These are phyloP conservation scores for Oldenlandia corymbosa DNA, from an alignment of 257 asterid genomes.

Conservation along the genomic window DNA sequence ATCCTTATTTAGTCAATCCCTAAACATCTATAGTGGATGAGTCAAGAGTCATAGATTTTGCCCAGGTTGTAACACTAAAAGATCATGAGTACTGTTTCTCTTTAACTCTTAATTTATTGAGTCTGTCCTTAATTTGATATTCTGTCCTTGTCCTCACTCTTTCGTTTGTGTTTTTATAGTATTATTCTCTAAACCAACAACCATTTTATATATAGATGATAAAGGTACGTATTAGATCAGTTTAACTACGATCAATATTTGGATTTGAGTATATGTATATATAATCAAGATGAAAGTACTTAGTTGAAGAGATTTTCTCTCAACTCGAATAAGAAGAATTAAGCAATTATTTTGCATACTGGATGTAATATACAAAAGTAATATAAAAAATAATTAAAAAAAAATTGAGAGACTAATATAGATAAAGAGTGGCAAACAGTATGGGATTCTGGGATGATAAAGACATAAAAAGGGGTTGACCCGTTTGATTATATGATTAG, in stretches of 20 bases:
- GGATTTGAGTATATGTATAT: too few species aligned
- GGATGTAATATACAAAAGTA: too few species aligned
- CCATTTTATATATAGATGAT: too few species aligned
- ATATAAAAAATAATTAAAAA: neutral
- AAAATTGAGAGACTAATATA: conserved; percentile 10
- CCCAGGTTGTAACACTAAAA: conserved; percentile 14
- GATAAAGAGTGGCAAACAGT: conserved; percentile 42
- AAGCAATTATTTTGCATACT: too few species aligned
- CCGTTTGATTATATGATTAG: conserved; percentile 30
- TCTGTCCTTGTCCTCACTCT: conserved; percentile 1
- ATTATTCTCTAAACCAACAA: too few species aligned
- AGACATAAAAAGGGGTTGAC: conserved; percentile 48
- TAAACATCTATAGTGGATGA: conserved; percentile 21
- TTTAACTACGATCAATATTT: too few species aligned
- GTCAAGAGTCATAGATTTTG: conserved; percentile 29
- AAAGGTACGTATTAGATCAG: too few species aligned
- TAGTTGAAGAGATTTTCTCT: too few species aligned
- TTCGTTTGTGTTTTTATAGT: neutral
- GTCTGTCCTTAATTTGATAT: neutral
- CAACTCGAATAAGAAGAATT: too few species aligned
- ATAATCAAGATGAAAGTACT: too few species aligned
- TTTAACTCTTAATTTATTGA: neutral
- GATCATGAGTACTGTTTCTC: conserved; percentile 16
- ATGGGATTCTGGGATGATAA: conserved; percentile 44
- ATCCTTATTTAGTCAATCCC: conserved; percentile 12